phyloP scores from a whole-genome alignment of 352 stramenopile species.

The Pythium utonaiense region DNA sequence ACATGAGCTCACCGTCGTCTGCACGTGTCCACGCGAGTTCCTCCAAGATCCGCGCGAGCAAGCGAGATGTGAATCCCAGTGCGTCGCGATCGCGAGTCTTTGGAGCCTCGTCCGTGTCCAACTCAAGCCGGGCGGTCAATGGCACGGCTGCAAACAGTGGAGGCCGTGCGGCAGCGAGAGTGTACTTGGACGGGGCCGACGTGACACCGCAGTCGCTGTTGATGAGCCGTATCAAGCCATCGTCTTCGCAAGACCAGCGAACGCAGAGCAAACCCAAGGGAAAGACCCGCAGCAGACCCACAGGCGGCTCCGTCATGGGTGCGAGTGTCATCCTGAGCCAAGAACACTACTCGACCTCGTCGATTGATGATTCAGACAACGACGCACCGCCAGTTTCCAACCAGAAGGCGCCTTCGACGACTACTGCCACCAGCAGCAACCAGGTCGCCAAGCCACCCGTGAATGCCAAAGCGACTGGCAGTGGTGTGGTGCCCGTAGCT shows the following conservation, averaged over 20 bases:
- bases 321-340: constrained; percentile 53
- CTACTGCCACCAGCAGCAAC: not conserved
- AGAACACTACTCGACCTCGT: constrained; percentile 40
- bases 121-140: constrained; percentile 65
- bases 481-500: not conserved
- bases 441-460: not conserved
- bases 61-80: constrained; percentile 37
- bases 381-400: constrained; percentile 1
- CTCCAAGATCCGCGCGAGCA: constrained; percentile 35
- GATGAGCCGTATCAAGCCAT: constrained; percentile 65
- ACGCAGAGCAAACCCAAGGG: constrained; percentile 23
- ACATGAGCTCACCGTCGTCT: constrained; percentile 56
- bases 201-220: constrained; percentile 79
- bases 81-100: constrained; percentile 53
- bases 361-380: constrained; percentile 49
- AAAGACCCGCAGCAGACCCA: constrained; percentile 15
- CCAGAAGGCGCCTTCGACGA: not conserved
- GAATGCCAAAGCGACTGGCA: not conserved
- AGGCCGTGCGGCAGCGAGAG: constrained; percentile 41
- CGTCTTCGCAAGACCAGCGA: constrained; percentile 30
- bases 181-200: constrained; percentile 66
- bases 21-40: constrained; percentile 39
- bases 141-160: constrained; percentile 34
- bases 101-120: constrained; percentile 58
- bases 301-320: constrained; percentile 31